Evolutionary conservation across 176 grass and related monocot genomes (phyloP), one percentile per base, ranked within the genome.

Genomic region (Alopecurus myosuroides): DNA sequence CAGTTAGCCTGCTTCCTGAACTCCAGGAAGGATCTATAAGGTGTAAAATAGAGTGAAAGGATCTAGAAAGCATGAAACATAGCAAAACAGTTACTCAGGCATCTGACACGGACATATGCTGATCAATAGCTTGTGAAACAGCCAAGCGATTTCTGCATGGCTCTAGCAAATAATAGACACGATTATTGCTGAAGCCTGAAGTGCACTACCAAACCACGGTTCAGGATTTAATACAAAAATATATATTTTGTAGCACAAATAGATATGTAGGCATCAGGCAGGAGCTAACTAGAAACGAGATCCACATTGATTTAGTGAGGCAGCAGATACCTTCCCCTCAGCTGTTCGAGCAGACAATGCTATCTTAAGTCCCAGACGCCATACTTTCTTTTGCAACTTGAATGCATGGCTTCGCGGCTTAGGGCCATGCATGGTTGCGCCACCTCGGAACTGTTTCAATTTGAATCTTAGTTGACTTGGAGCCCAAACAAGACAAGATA

Each of bases 351-450:
- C 93, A 66, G 93, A 98, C 60, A 98, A 80, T 9, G 96, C 96
- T 84, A 95, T 92, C 84, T 98, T 98, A 55, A 93, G 89, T 76
- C 91, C 91, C 20, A 98, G 71, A 41, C 81, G 89, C 3, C 86
- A 49, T 63, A 98, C 91, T 87, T 94, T 95, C 93, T 98, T 95
- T 70, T 94, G 93, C 44, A 89, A 84, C 74, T 98, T 94, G 77
- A 98, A 90, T 23, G 91, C 93, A 88, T 94, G 96, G 70, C 91
- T 95, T 58, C 91, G 69, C 85, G 91, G 93, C 84, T 98, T 95
- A 78, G 96, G 91, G 30, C 89, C 96, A 95, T 98, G 96, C 85
- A 93, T 92, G 19, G 85, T 85, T 42, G 91, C 93, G 81, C 91
- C 96, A 84, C 84, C 86, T 14, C 88, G 85, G 29, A 98, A 98